Evolutionary conservation across 805 yeast species (phyloP), one percentile per base, ranked within the genome.

Genomic region (Candida sonorensis): DNA sequence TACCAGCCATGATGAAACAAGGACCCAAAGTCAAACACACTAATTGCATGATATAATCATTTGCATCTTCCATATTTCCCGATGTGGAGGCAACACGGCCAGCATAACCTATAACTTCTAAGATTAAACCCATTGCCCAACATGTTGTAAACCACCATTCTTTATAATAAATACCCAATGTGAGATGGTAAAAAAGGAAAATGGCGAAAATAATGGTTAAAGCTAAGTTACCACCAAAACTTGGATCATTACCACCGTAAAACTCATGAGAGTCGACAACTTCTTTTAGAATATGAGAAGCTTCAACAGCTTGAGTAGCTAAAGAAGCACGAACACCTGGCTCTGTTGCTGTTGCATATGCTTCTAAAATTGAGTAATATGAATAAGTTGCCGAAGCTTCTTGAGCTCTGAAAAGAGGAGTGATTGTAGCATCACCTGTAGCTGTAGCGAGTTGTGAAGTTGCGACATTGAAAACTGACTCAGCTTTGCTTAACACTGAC

Each of bases 1-100:
- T 62, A 2, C 86, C 92, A 9, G 78, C 92, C 81, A 81, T 78
- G 27, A 79, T 63, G 51, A 83, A 78, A 6, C 81, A 81, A 0
- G 94, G 94, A 0, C 81, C 86, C 29, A 83, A 53, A 0, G 86
- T 80, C 34, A 82, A 59, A 43, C 75, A 62, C 34, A 75, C 64
- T 42, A 77, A 69, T 51, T 84, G 90, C 40, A 73, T 55, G 25
- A 79, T 42, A 48, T 66, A 83, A 22, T 62, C 55, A 29, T 62
- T 50, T 17, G 49, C 32, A 23, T 56, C 42, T 7, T 32, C 26
- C 14, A 34, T 22, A 38, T 66, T 48, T 27, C 46, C 40, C 15
- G 67, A 62, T 23, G 26, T 23, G 2, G 77, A 63, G 27, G 67
- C 38, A 1, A 64, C 47, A 31, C 94, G 59, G 2, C 75, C 81